Percentiles rank a stretch among this genome's conserved stretches.
These are phyloP conservation scores for Cryphonectria nitschkei DNA, from an alignment of 2,329 filamentous ascomycete genomes.

Conservation along the genomic window DNA sequence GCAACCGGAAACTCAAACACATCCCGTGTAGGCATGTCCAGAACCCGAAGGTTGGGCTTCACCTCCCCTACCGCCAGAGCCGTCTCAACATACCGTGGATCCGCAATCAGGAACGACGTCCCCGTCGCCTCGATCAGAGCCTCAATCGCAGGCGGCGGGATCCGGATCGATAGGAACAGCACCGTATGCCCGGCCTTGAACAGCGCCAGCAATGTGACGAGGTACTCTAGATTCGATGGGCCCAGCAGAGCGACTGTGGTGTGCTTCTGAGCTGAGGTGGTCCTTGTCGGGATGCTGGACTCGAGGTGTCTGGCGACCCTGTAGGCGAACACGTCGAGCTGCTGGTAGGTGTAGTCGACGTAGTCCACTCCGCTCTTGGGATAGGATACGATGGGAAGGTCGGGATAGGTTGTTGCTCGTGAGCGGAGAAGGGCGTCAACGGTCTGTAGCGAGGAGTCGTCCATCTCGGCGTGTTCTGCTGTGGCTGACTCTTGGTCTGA, in stretches of 20 bases:
- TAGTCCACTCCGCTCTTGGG: slow-evolving; percentile 48
- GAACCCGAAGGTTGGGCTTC: slow-evolving; percentile 30
- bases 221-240: slow-evolving; percentile 57
- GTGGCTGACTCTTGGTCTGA: not conserved
- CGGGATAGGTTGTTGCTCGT: slow-evolving; percentile 40
- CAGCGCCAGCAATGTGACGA: slow-evolving; percentile 57
- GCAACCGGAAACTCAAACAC: slow-evolving; percentile 40
- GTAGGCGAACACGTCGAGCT: slow-evolving; percentile 48
- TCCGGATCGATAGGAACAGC: slow-evolving; percentile 42
- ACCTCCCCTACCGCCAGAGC: slow-evolving; percentile 30
- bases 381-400: slow-evolving; percentile 47
- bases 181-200: slow-evolving; percentile 57
- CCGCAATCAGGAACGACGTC: slow-evolving; percentile 34
- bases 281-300: slow-evolving; percentile 25
- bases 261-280: slow-evolving; percentile 31
- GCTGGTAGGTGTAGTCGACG: slow-evolving; percentile 50
- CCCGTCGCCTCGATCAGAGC: slow-evolving; percentile 36
- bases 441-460: slow-evolving; percentile 32
- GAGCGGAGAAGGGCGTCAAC: slow-evolving; percentile 45
- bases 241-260: slow-evolving; percentile 54
- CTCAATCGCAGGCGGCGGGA: slow-evolving; percentile 39
- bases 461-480: slow-evolving; percentile 16
- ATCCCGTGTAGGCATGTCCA: slow-evolving; percentile 35
- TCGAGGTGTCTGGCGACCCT: slow-evolving; percentile 33
- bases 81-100: slow-evolving; percentile 33